Conservation (phyloP, 2,329 filamentous ascomycete genomes). For the Aspergillus tanneri region DNA sequence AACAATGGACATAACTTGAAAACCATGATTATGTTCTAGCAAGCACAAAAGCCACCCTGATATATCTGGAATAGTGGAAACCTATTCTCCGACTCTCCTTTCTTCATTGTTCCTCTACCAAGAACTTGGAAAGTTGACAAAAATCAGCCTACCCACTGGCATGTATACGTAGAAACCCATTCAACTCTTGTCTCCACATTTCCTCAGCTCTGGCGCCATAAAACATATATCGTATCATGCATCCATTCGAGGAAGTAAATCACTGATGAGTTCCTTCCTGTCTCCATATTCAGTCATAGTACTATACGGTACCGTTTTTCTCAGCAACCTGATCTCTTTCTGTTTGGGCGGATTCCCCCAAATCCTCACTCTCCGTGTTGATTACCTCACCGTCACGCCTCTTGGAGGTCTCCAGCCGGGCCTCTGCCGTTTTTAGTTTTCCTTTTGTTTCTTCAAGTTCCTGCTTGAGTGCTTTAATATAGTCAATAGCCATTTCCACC, state of each 20-base stretch:
- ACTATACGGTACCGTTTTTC: conserved; percentile 2
- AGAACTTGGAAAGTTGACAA: too few relatives aligned
- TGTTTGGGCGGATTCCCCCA: not conserved
- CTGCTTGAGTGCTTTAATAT: conserved; percentile 80
- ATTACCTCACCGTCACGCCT: not conserved
- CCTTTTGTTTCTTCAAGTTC: conserved; percentile 66
- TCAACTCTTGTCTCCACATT: not conserved
- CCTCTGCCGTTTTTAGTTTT: conserved; percentile 65
- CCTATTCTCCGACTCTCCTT: too few relatives aligned
- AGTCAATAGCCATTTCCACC: conserved; percentile 94
- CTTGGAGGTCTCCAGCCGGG: conserved; percentile 48
- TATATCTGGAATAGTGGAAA: too few relatives aligned
- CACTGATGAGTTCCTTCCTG: not conserved
- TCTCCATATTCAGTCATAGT: not conserved
- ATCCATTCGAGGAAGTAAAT: not conserved
- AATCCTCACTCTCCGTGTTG: conserved; percentile 2
- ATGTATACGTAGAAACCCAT: not conserved
- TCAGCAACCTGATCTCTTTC: not conserved
- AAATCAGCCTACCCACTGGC: too few relatives aligned
- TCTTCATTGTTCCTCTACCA: too few relatives aligned
- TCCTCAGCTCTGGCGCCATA: conserved; percentile 7
- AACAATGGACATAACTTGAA: too few relatives aligned
- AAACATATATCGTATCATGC: conserved; percentile 12
- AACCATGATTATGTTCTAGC: too few relatives aligned
- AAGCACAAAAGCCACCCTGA: too few relatives aligned